phyloP scores from a whole-genome alignment of 1,139 yeast genomes.

The Pichia sp. region DNA sequence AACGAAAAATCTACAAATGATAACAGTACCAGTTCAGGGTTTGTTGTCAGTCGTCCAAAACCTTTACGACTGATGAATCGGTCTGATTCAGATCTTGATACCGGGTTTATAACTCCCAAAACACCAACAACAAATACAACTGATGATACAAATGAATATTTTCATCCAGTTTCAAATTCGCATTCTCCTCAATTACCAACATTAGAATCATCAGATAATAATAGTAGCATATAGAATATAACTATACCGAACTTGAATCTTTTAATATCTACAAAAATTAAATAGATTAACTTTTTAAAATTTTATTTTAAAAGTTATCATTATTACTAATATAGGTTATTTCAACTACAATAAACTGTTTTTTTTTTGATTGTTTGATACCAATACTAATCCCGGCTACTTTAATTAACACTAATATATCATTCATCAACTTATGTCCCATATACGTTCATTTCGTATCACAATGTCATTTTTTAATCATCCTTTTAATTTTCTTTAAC shows the following conservation, averaged over 20 bases:
- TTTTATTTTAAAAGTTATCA: not conserved
- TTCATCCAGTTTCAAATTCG: slow-evolving; percentile 4
- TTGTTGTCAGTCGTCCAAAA: slow-evolving; percentile 25
- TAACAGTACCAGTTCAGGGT: slow-evolving; percentile 17
- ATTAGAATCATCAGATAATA: not conserved
- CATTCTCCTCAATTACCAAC: slow-evolving; percentile 3
- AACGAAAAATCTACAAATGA: slow-evolving; percentile 4
- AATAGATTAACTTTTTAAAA: not conserved
- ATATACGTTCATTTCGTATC: not conserved
- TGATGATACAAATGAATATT: slow-evolving; percentile 9
- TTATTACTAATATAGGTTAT: no score
- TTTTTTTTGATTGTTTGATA: not conserved
- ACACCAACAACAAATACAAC: slow-evolving; percentile 2
- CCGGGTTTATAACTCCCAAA: slow-evolving; percentile 1
- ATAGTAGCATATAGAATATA: not conserved
- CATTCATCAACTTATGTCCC: not conserved
- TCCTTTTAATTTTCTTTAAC: no score
- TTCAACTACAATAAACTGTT: not conserved
- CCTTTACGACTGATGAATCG: slow-evolving; percentile 13
- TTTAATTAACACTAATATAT: not conserved
- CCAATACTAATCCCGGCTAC: not conserved
- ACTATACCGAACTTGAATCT: not conserved
- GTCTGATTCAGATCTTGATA: not conserved
- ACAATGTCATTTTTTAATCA: no score
- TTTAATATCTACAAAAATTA: not conserved